Conservation (phyloP, 805 yeast species). For the Kuraishia cidri region DNA sequence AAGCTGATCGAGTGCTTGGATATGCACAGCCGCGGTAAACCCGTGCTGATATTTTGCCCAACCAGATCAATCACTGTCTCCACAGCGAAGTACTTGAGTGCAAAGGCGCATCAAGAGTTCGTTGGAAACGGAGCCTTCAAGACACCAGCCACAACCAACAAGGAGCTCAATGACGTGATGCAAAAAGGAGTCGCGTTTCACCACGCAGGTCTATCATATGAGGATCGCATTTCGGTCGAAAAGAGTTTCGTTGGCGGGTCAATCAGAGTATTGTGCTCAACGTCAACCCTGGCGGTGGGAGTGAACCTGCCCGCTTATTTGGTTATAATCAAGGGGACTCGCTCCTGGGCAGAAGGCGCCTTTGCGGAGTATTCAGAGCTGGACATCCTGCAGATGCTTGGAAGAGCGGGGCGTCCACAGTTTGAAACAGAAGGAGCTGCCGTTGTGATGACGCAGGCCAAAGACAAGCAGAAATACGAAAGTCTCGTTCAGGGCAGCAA, state of each 20-base stretch:
- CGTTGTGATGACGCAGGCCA: slow-evolving; percentile 33
- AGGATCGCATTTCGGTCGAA: slow-evolving; percentile 39
- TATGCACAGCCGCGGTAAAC: slow-evolving; percentile 27
- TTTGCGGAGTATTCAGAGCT: slow-evolving; percentile 44
- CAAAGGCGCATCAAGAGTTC: slow-evolving; percentile 7
- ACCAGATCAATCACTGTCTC: slow-evolving; percentile 37
- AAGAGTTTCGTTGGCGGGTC: slow-evolving; percentile 30
- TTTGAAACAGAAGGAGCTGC: slow-evolving; percentile 43
- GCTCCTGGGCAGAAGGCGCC: slow-evolving; percentile 42
- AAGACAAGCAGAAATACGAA: slow-evolving; percentile 26
- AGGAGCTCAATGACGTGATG: slow-evolving; percentile 14
- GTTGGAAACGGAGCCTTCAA: too few relatives aligned
- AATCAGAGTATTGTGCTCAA: slow-evolving; percentile 38
- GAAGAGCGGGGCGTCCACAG: slow-evolving; percentile 58
- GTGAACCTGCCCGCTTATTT: slow-evolving; percentile 54
- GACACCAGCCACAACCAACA: slow-evolving; percentile 16
- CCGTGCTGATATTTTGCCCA: slow-evolving; percentile 43
- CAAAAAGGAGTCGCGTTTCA: slow-evolving; percentile 39
- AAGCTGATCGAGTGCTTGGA: slow-evolving; percentile 30
- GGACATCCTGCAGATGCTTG: slow-evolving; percentile 55
- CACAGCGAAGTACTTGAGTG: slow-evolving; percentile 32
- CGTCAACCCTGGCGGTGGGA: slow-evolving; percentile 55
- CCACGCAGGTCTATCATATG: slow-evolving; percentile 45
- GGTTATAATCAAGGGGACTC: slow-evolving; percentile 56
- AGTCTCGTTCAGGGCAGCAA: slow-evolving; percentile 30